phyloP scores from a whole-genome alignment of 352 stramenopile genomes.

The Phytophthora ohioensis region DNA sequence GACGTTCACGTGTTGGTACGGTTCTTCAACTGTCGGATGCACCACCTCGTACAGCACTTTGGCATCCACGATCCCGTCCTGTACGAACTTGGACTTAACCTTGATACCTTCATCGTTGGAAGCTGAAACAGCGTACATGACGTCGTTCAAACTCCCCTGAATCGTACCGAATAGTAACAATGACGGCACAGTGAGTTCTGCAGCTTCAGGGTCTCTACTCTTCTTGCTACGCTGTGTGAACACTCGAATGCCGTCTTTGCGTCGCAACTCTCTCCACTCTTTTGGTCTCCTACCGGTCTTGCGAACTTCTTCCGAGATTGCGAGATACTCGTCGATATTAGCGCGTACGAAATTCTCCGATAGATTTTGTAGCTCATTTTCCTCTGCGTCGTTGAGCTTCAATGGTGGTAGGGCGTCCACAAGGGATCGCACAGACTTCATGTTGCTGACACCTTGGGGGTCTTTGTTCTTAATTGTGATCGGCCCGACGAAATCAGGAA shows the following conservation, averaged over 20 bases:
- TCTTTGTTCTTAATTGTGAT: neutral
- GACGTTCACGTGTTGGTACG: conserved; percentile 51
- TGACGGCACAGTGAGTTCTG: conserved; percentile 19
- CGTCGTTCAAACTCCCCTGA: conserved; percentile 45
- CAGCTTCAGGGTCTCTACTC: neutral
- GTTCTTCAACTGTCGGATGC: conserved; percentile 27
- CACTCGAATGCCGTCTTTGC: conserved; percentile 37
- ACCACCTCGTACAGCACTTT: conserved; percentile 33
- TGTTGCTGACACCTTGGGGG: neutral
- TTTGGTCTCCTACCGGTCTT: conserved; percentile 32
- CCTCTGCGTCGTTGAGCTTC: conserved; percentile 32
- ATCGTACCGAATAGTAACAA: conserved; percentile 37
- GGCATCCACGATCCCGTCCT: conserved; percentile 44
- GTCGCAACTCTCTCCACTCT: conserved; percentile 45
- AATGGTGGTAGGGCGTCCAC: conserved; percentile 38
- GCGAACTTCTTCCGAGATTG: conserved; percentile 39
- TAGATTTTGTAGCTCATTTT: conserved; percentile 39
- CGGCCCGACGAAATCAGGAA: conserved; percentile 23
- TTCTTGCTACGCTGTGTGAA: conserved; percentile 34
- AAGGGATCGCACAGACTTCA: conserved; percentile 27
- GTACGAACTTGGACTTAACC: conserved; percentile 47
- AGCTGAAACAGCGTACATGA: conserved; percentile 51
- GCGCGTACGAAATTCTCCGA: conserved; percentile 34
- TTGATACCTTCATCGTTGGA: conserved; percentile 43
- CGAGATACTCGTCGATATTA: conserved; percentile 52